phyloP scores from a whole-genome alignment of 2,329 filamentous ascomycete species.

The Fusarium beomiforme region DNA sequence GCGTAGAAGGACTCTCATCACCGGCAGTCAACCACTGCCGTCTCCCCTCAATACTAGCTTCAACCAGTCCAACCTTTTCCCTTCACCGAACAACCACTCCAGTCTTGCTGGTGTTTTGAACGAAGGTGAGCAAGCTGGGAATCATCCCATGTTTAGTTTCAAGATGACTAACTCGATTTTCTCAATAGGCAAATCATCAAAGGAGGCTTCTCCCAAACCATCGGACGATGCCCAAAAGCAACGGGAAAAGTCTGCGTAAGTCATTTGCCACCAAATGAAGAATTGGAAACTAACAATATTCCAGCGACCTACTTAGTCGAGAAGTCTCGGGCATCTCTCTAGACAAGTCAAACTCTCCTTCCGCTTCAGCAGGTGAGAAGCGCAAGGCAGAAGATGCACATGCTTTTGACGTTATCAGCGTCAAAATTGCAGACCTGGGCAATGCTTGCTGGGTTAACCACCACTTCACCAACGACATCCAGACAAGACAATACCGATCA shows the following conservation, averaged over 20 bases:
- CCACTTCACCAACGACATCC: conserved; percentile 99
- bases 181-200: conserved; percentile 48
- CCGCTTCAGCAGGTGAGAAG: conserved; percentile 69
- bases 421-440: conserved; percentile 98
- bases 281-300: conserved; percentile 18
- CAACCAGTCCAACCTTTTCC: conserved; percentile 78
- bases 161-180: conserved; percentile 17
- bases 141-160: background rate
- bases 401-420: conserved; percentile 82
- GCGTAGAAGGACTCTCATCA: conserved; percentile 91
- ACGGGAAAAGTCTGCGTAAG: conserved; percentile 94
- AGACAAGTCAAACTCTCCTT: conserved; percentile 71
- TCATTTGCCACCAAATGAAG: background rate
- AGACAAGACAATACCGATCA: conserved; percentile 95
- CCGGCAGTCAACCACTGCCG: conserved; percentile 93
- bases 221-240: conserved; percentile 78
- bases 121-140: conserved; percentile 67
- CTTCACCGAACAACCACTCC: conserved; percentile 70
- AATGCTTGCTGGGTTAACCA: conserved; percentile 99
- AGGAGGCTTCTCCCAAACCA: conserved; percentile 60
- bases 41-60: conserved; percentile 95
- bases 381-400: conserved; percentile 67
- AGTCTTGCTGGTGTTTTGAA: conserved; percentile 88
- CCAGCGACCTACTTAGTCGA: conserved; percentile 85
- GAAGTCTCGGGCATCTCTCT: conserved; percentile 96